Conservation (phyloP, 2,329 filamentous ascomycete genomes). For the Nannizziopsis barbatae region DNA sequence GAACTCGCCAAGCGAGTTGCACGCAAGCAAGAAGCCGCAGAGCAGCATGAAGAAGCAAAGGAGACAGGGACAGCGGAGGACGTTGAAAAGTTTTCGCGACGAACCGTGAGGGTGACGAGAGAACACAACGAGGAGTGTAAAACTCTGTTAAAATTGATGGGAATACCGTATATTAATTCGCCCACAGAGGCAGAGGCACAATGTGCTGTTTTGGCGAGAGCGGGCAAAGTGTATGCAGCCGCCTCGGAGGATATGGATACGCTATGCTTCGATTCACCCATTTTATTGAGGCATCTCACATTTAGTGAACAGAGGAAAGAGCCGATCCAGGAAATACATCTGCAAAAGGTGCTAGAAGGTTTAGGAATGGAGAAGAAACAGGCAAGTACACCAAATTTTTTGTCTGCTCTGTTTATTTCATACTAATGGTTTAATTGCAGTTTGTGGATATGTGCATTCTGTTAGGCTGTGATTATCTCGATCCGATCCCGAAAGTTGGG, state of each 20-base stretch:
- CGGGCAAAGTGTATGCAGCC: constrained; percentile 91
- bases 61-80: constrained; percentile 95
- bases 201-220: constrained; percentile 77
- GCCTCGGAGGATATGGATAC: constrained; percentile 99
- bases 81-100: constrained; percentile 91
- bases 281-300: constrained; percentile 82
- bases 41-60: constrained; percentile 86
- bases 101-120: constrained; percentile 86
- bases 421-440: constrained; percentile 35
- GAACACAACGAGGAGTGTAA: constrained; percentile 97
- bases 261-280: constrained; percentile 84
- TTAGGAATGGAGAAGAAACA: constrained; percentile 78
- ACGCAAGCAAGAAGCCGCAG: constrained; percentile 83
- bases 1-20: constrained; percentile 94
- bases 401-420: neutral
- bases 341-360: constrained; percentile 77
- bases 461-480: constrained; percentile 93
- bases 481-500: constrained; percentile 89
- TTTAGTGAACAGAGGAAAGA: constrained; percentile 97
- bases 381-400: constrained; percentile 37
- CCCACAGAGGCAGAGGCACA: constrained; percentile 97
- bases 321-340: constrained; percentile 87
- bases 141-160: constrained; percentile 83
- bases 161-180: constrained; percentile 85
- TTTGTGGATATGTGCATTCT: constrained; percentile 98